A percentile compares a stretch with the other conserved stretches of the same genome.
Conservation (phyloP, 2,329 filamentous ascomycete species). For the Dothideomycetes sp. region DNA sequence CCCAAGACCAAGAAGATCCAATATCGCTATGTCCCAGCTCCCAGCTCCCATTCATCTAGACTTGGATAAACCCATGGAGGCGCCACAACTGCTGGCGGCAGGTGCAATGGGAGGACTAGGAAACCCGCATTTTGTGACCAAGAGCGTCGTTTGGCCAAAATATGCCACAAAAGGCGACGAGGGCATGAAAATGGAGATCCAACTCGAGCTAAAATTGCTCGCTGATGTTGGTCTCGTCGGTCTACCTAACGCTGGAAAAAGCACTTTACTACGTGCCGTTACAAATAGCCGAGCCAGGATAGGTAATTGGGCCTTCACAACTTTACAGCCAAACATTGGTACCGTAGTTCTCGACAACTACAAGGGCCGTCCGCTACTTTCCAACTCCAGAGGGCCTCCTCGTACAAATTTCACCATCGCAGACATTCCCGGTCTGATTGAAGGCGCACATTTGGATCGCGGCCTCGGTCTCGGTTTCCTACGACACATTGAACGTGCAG, state of each 20-base stretch:
- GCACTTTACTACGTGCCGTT: constrained; percentile 76
- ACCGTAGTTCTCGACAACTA: constrained; percentile 89
- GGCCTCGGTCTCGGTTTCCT: constrained; percentile 87
- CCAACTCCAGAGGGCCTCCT: constrained; percentile 29
- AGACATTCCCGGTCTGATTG: constrained; percentile 88
- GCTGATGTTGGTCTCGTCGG: constrained; percentile 93
- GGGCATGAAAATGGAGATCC: constrained; percentile 67
- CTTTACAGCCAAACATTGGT: constrained; percentile 86
- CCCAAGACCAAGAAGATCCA: constrained; percentile 47
- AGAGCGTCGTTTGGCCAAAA: constrained; percentile 64
- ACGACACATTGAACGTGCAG: constrained; percentile 86
- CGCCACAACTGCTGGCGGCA: constrained; percentile 74
- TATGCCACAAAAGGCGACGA: constrained; percentile 82
- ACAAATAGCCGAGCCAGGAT: constrained; percentile 83
- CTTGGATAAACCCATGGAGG: constrained; percentile 60
- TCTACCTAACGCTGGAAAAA: constrained; percentile 92
- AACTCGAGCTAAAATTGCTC: constrained; percentile 88
- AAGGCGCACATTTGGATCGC: constrained; percentile 84
- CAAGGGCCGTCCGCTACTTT: constrained; percentile 58
- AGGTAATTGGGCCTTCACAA: constrained; percentile 95
- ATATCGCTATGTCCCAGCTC: constrained; percentile 59
- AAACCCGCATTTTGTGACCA: constrained; percentile 84
- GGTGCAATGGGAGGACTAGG: constrained; percentile 85
- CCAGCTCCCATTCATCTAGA: constrained; percentile 56
- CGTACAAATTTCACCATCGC: constrained; percentile 84